Percentiles rank a stretch among this genome's conserved stretches.
Conservation (phyloP, 2,329 filamentous ascomycete species). For the Stagonosporopsis tanaceti region DNA sequence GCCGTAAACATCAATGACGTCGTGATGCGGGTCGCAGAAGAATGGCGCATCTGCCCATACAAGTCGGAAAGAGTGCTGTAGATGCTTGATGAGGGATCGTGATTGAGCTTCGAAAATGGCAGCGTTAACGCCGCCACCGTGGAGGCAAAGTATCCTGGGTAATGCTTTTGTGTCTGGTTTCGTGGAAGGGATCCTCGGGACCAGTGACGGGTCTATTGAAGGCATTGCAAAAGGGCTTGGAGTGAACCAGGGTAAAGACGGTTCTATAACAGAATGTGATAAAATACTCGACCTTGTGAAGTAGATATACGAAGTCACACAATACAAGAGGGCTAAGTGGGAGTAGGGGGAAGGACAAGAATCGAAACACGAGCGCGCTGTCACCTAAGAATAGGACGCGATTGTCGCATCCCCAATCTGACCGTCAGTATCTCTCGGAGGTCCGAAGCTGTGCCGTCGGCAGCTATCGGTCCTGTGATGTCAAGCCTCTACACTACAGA, state of each 20-base stretch:
- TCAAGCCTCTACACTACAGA: not conserved
- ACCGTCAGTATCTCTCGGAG: conserved; percentile 2
- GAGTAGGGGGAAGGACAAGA: not conserved
- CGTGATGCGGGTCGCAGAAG: conserved; percentile 66
- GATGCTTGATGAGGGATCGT: conserved; percentile 61
- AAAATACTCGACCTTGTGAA: not conserved
- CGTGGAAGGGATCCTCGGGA: conserved; percentile 34
- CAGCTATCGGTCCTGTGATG: not conserved
- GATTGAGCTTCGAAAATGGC: conserved; percentile 73
- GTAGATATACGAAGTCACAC: not conserved
- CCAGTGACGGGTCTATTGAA: conserved; percentile 7
- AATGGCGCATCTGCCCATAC: conserved; percentile 77
- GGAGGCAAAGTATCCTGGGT: conserved; percentile 80
- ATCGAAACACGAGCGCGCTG: conserved; percentile 3
- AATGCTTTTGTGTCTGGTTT: conserved; percentile 41
- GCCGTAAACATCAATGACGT: conserved; percentile 70
- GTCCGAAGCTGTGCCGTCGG: conserved; percentile 7
- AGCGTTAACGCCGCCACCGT: conserved; percentile 79
- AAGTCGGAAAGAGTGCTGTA: conserved; percentile 70
- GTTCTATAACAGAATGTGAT: not conserved
- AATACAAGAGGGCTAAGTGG: not conserved
- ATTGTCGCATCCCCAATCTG: conserved; percentile 9
- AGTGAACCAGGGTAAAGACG: not conserved
- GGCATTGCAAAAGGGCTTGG: conserved; percentile 1
- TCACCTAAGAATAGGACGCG: conserved; percentile 18